Evolutionary conservation across 1,284 basidiomycete species (phyloP).

Genomic region (Boletellus sp.): DNA sequence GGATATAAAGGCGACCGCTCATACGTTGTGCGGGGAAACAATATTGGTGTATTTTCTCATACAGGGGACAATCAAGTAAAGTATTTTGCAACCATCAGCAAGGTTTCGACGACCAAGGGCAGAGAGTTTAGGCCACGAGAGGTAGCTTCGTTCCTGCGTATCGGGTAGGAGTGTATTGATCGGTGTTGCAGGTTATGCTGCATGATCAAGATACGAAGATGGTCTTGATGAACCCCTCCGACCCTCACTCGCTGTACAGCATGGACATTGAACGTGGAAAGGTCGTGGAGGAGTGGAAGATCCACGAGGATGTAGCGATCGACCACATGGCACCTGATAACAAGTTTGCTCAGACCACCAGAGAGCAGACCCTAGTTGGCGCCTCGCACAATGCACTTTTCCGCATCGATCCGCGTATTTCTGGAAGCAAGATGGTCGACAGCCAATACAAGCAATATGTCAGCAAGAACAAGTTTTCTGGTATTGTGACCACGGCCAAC

Average conservation of each 20-base stretch:
- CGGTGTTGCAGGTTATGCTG: slow-evolving; percentile 76
- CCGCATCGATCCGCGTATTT: slow-evolving; percentile 93
- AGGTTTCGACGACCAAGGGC: slow-evolving; percentile 78
- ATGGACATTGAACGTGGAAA: slow-evolving; percentile 96
- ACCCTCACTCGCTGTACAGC: slow-evolving; percentile 84
- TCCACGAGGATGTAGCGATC: slow-evolving; percentile 85
- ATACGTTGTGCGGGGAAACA: slow-evolving; percentile 93
- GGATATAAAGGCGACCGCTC: slow-evolving; percentile 97
- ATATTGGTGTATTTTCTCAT: slow-evolving; percentile 96
- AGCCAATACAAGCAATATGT: slow-evolving; percentile 96
- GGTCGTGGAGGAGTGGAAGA: slow-evolving; percentile 98
- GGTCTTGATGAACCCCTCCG: slow-evolving; percentile 85
- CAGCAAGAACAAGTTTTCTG: slow-evolving; percentile 94
- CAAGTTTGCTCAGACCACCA: slow-evolving; percentile 94
- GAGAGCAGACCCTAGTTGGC: slow-evolving; percentile 91
- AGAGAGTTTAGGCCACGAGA: slow-evolving; percentile 85
- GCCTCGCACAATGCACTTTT: slow-evolving; percentile 93
- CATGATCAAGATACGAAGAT: slow-evolving; percentile 97
- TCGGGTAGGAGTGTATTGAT: slow-evolving; percentile 11
- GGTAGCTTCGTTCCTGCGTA: slow-evolving; percentile 41
- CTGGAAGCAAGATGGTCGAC: slow-evolving; percentile 91
- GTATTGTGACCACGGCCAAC: slow-evolving; percentile 82
- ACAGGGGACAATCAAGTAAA: slow-evolving; percentile 76
- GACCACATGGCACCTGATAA: slow-evolving; percentile 88
- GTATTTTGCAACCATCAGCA: slow-evolving; percentile 87